A percentile compares a stretch with the other conserved stretches of the same genome.
phyloP scores from a whole-genome alignment of 2,329 filamentous ascomycete genomes.

The Stagonosporopsis rhizophila region DNA sequence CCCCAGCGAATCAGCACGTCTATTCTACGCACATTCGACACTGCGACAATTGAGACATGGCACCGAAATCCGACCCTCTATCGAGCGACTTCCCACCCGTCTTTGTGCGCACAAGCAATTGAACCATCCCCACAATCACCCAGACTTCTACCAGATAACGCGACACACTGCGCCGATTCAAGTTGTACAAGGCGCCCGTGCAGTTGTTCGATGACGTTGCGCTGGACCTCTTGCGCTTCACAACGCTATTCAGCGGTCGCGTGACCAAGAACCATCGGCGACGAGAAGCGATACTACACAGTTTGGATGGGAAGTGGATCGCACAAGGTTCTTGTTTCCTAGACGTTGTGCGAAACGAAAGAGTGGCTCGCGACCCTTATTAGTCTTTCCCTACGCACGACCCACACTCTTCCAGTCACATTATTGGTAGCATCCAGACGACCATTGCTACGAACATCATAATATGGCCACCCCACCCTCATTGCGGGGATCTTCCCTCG shows the following conservation, averaged over 20 bases:
- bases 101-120: conserved; percentile 31
- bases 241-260: conserved; percentile 4
- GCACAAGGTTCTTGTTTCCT: conserved; percentile 5
- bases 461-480: conserved; percentile 35
- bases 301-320: neutral
- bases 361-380: conserved; percentile 9
- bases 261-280: neutral
- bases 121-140: conserved; percentile 7
- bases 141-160: neutral
- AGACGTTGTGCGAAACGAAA: conserved; percentile 9
- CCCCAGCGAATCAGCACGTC: conserved; percentile 10
- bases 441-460: conserved; percentile 1
- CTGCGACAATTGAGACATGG: conserved; percentile 36
- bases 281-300: neutral
- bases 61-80: conserved; percentile 45
- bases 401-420: neutral
- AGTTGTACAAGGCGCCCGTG: conserved; percentile 2
- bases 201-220: conserved; percentile 12
- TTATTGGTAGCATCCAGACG: conserved; percentile 1
- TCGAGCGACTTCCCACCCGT: conserved; percentile 46
- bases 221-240: conserved; percentile 4
- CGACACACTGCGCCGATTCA: conserved; percentile 8
- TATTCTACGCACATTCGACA: conserved; percentile 1
- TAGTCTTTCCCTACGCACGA: conserved; percentile 6
- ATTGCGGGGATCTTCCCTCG: conserved; percentile 27